A percentile compares a stretch with the other conserved stretches of the same genome.
These are phyloP conservation scores for Stagonosporopsis cucurbitacearum DNA, from an alignment of 2,329 filamentous ascomycete genomes.

Conservation along the genomic window DNA sequence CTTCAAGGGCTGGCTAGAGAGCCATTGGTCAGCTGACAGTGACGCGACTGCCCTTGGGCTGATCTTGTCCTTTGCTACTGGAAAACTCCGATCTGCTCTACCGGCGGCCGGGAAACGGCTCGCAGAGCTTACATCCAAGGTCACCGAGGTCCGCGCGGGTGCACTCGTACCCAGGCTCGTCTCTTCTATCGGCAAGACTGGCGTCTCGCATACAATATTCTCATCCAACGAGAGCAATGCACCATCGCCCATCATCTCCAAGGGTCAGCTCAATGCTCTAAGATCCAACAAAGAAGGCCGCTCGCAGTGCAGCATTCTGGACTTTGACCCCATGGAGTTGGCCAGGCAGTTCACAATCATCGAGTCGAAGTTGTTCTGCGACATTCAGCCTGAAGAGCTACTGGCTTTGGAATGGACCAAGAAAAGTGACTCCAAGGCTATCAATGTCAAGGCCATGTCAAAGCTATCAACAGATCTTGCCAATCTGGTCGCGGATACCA, in stretches of 20 bases:
- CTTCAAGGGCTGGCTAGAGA: slow-evolving; percentile 97
- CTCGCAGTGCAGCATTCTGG: slow-evolving; percentile 75
- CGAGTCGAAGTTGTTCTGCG: slow-evolving; percentile 89
- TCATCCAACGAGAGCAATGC: slow-evolving; percentile 74
- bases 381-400: slow-evolving; percentile 90
- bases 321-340: slow-evolving; percentile 90
- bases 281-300: slow-evolving; percentile 76
- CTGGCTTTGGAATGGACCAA: slow-evolving; percentile 94
- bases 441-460: slow-evolving; percentile 94
- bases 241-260: slow-evolving; percentile 73
- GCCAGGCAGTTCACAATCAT: slow-evolving; percentile 92
- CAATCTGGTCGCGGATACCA: slow-evolving; percentile 90
- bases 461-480: slow-evolving; percentile 89
- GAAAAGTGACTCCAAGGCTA: slow-evolving; percentile 76
- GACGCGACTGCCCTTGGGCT: slow-evolving; percentile 77
- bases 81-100: slow-evolving; percentile 70
- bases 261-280: slow-evolving; percentile 76
- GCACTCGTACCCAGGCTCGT: slow-evolving; percentile 82
- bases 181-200: slow-evolving; percentile 88
- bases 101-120: slow-evolving; percentile 83
- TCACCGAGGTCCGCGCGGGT: slow-evolving; percentile 70
- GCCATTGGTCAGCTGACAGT: slow-evolving; percentile 85
- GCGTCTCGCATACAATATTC: slow-evolving; percentile 73
- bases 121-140: slow-evolving; percentile 78
- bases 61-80: slow-evolving; percentile 81